These are phyloP conservation scores for Mycena capillaripes DNA, from an alignment of 768 basidiomycete genomes.

Conservation along the genomic window DNA sequence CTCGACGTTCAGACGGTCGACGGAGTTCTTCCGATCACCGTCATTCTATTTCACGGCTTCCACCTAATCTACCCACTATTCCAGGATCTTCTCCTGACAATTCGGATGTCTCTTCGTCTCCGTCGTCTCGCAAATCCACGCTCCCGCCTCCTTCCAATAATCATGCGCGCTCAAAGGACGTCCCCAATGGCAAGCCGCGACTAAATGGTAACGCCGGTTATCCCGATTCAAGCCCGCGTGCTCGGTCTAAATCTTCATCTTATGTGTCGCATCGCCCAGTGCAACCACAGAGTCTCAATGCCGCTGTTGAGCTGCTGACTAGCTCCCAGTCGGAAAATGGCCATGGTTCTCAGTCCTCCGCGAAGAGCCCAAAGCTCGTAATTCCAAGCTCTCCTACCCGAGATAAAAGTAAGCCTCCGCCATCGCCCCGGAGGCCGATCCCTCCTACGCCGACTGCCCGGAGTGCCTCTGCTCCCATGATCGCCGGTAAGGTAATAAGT, in stretches of 20 bases:
- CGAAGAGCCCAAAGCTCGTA: conserved; percentile 37
- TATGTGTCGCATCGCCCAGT: conserved; percentile 68
- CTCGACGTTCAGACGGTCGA: conserved; percentile 42
- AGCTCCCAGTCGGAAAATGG: conserved; percentile 59
- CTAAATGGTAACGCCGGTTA: conserved; percentile 43
- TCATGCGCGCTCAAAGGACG: conserved; percentile 48
- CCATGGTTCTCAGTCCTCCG: conserved; percentile 41
- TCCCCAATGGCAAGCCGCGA: conserved; percentile 47
- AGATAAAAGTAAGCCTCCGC: conserved; percentile 46
- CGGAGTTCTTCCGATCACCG: conserved; percentile 46
- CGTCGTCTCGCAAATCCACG: conserved; percentile 59
- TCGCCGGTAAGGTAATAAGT: conserved; percentile 78
- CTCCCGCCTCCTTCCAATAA: conserved; percentile 51
- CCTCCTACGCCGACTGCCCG: conserved; percentile 56
- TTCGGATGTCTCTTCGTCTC: conserved; percentile 73
- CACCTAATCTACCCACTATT: conserved; percentile 70
- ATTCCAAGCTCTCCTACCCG: conserved; percentile 46
- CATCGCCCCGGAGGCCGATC: conserved; percentile 61
- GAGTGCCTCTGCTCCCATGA: conserved; percentile 55
- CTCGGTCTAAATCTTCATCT: conserved; percentile 67
- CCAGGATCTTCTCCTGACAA: conserved; percentile 78
- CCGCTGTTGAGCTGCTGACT: conserved; percentile 76
- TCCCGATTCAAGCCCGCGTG: conserved; percentile 59
- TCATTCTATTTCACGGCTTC: conserved; percentile 45
- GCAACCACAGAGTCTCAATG: conserved; percentile 78